A percentile compares a stretch with the other conserved stretches of the same genome.
Evolutionary conservation across 2,329 filamentous ascomycete species (phyloP).

Genomic region (Fusarium chuoi): DNA sequence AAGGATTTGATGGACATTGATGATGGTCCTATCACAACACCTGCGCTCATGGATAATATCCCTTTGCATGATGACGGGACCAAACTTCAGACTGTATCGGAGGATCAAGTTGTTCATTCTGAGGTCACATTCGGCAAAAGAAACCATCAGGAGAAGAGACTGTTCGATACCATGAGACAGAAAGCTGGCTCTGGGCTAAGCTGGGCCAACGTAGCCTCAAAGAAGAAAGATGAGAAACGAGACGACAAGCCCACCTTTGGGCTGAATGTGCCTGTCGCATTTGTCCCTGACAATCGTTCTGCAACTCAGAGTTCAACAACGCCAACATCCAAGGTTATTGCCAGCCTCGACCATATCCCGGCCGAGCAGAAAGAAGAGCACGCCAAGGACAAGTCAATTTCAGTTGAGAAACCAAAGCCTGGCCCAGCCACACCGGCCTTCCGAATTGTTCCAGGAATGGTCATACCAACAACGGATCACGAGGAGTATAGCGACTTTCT

Average conservation of each 20-base stretch:
- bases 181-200: slow-evolving; percentile 1
- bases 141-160: slow-evolving; percentile 3
- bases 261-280: slow-evolving; percentile 8
- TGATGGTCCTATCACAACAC: slow-evolving; percentile 15
- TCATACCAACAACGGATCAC: not conserved
- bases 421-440: no score
- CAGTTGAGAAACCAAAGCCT: not conserved
- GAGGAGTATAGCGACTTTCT: slow-evolving; percentile 11
- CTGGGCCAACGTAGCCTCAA: slow-evolving; percentile 22
- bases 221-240: not conserved
- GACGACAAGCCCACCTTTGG: slow-evolving; percentile 9
- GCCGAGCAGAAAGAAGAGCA: not conserved
- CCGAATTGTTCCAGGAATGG: slow-evolving; percentile 18
- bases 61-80: not conserved
- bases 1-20: slow-evolving; percentile 29
- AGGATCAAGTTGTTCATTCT: not conserved
- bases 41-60: slow-evolving; percentile 24
- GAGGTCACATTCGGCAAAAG: slow-evolving; percentile 22
- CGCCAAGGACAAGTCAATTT: not conserved
- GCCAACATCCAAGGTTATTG: not conserved
- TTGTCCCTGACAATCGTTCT: not conserved
- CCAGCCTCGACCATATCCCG: no score
- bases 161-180: slow-evolving; percentile 41
- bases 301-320: not conserved
- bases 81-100: not conserved